A percentile compares a stretch with the other conserved stretches of the same genome.
phyloP scores from a whole-genome alignment of 345 rosid genomes.

The Conringia planisiliqua region DNA sequence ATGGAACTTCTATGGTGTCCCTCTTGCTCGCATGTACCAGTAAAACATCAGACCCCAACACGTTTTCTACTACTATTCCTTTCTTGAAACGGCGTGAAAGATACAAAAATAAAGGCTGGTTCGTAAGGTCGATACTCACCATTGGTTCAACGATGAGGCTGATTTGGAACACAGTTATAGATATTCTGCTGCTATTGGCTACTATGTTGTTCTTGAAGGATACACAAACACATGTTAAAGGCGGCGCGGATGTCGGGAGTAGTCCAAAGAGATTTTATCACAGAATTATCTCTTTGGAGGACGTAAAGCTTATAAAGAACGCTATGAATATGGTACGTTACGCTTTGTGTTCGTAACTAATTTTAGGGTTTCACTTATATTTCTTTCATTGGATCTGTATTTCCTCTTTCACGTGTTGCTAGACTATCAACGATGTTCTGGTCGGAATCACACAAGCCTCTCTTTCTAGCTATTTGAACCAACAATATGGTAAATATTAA shows the following conservation, averaged over 20 bases:
- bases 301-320: slow-evolving; percentile 42
- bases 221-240: slow-evolving; percentile 48
- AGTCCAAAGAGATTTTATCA: slow-evolving; percentile 42
- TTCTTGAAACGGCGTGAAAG: slow-evolving; percentile 19
- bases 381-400: not conserved
- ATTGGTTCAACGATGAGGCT: slow-evolving; percentile 38
- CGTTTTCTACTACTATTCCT: slow-evolving; percentile 44
- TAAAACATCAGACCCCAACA: slow-evolving; percentile 52
- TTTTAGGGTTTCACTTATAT: not conserved
- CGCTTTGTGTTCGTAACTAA: not conserved
- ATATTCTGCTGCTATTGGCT: slow-evolving; percentile 35
- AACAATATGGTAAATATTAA: not conserved
- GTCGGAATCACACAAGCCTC: slow-evolving; percentile 64
- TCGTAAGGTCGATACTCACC: slow-evolving; percentile 9
- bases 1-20: slow-evolving; percentile 57
- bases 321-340: slow-evolving; percentile 29
- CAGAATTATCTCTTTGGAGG: slow-evolving; percentile 43
- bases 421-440: slow-evolving; percentile 74
- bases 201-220: slow-evolving; percentile 47
- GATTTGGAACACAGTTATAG: slow-evolving; percentile 54
- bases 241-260: slow-evolving; percentile 1
- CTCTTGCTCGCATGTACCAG: slow-evolving; percentile 49
- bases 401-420: not conserved
- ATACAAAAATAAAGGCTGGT: not conserved
- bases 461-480: slow-evolving; percentile 49